These are phyloP conservation scores for Xylaria arbuscula DNA, from an alignment of 2,329 filamentous ascomycete genomes.

Conservation along the genomic window DNA sequence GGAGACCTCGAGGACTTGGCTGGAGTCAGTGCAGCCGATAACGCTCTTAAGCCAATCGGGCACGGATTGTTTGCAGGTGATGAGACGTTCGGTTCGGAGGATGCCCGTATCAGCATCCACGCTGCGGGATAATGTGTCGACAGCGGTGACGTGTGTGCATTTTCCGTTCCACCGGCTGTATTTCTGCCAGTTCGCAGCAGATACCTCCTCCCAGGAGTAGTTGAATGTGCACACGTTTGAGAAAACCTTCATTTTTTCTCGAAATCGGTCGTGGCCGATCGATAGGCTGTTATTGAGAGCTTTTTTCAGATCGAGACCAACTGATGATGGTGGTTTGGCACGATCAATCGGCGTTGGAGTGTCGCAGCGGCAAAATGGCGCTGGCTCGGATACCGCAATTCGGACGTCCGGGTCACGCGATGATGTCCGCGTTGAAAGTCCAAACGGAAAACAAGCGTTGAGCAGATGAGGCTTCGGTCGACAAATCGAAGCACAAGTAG, in stretches of 20 bases:
- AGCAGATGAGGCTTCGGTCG: neutral
- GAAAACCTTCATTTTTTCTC: constrained; percentile 88
- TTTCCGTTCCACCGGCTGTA: constrained; percentile 99
- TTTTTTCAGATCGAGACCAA: constrained; percentile 10
- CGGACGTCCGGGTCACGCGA: constrained; percentile 43
- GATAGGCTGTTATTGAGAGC: neutral
- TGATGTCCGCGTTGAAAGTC: constrained; percentile 20
- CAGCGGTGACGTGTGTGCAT: constrained; percentile 94
- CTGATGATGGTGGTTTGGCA: constrained; percentile 16
- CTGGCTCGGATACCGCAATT: constrained; percentile 32
- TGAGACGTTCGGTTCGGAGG: constrained; percentile 70
- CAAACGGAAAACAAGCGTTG: constrained; percentile 25
- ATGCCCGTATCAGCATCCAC: constrained; percentile 69
- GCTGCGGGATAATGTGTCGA: constrained; percentile 85
- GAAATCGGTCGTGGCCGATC: neutral
- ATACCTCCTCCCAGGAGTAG: constrained; percentile 99
- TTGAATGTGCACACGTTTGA: constrained; percentile 89
- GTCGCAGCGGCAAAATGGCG: constrained; percentile 22
- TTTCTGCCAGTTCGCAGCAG: constrained; percentile 97
- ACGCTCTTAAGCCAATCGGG: constrained; percentile 85
- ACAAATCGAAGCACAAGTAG: constrained; percentile 24
- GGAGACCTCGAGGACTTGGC: constrained; percentile 92
- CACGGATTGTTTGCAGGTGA: constrained; percentile 71
- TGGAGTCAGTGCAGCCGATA: constrained; percentile 82
- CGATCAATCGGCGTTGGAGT: constrained; percentile 18